These are phyloP conservation scores for Elaeagnus macrophylla DNA, from an alignment of 306 rosid species.

Conservation along the genomic window DNA sequence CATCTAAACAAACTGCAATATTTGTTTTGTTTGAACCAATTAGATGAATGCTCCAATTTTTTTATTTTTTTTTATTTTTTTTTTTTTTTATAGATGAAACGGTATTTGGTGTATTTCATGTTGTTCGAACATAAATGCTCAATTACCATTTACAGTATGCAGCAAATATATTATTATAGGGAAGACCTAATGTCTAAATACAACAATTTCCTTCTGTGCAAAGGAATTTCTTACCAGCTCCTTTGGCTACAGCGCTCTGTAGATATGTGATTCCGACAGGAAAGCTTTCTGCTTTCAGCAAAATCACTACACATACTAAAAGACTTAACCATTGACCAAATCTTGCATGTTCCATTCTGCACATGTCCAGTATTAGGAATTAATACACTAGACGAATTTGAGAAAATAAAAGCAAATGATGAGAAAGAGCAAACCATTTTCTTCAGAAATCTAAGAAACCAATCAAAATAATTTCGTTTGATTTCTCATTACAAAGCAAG, in stretches of 20 bases:
- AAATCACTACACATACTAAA: conserved; percentile 28
- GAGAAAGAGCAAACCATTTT: conserved; percentile 1
- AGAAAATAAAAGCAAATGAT: conserved; percentile 2
- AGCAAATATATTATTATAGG: not conserved
- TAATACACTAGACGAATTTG: conserved; percentile 3
- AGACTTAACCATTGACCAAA: conserved; percentile 38
- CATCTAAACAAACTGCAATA: conserved; percentile 78
- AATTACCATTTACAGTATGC: no score
- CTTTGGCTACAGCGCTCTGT: conserved; percentile 54
- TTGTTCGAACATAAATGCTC: no score
- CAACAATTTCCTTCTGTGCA: not conserved
- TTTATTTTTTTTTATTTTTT: not conserved
- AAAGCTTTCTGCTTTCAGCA: conserved; percentile 39
- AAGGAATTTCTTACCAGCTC: conserved; percentile 63
- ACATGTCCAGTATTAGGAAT: conserved; percentile 4
- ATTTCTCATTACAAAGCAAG: no score
- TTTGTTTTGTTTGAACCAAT: not conserved
- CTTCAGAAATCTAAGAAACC: no score
- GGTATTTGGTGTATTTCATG: no score
- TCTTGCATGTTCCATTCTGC: conserved; percentile 55
- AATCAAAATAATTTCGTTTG: no score
- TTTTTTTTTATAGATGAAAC: not conserved
- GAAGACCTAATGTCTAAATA: conserved; percentile 9
- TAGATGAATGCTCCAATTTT: not conserved
- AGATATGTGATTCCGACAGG: conserved; percentile 62